Base-by-base conservation (phyloP, 805 yeast species). In the Starmerella bacillaris region DNA sequence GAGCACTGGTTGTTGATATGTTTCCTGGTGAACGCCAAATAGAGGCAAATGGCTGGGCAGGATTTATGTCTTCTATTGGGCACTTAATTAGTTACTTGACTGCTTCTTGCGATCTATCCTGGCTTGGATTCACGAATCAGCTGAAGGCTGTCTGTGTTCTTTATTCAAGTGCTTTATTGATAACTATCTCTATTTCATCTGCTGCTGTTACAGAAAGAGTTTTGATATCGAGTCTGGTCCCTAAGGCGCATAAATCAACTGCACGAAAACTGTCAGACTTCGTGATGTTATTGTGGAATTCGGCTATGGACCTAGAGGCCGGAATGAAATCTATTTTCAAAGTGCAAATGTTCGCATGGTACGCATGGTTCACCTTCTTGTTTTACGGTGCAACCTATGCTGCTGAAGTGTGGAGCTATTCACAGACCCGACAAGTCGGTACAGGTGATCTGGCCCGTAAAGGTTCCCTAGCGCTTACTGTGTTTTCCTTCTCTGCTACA, bases 321-420 rank as follows among this genome's bases (percentile, higher is more conserved):
- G 72, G 66, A 41, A 65, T 69, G 2, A 59, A 59, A 34, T 49
- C 59, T 1, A 68, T 70, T 3, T 72, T 75, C 43, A 56, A 53
- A 34, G 69, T 71, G 2, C 74, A 72, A 49, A 67, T 72, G 39
- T 68, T 68, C 51, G 77, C 77, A 1, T 72, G 78, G 78, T 65
- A 72, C 28, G 76, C 76, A 1, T 72, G 74, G 55, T 72, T 72
- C 53, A 74, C 75, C 2, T 63, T 72, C 66, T 48, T 72, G 20
- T 72, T 72, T 41, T 72, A 72, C 46, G 70, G 76, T 3, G 67
- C 78, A 2, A 70, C 76, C 0, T 72, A 70, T 50, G 76, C 72
- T 14, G 75, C 75, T 0, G 76, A 68, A 39, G 53, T 72, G 12
- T 70, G 68, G 51, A 20, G 30, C 17, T 5, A 18, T 4, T 27